Evolutionary conservation across 768 basidiomycete genomes (phyloP).

Genomic region (Mycena alexandri): DNA sequence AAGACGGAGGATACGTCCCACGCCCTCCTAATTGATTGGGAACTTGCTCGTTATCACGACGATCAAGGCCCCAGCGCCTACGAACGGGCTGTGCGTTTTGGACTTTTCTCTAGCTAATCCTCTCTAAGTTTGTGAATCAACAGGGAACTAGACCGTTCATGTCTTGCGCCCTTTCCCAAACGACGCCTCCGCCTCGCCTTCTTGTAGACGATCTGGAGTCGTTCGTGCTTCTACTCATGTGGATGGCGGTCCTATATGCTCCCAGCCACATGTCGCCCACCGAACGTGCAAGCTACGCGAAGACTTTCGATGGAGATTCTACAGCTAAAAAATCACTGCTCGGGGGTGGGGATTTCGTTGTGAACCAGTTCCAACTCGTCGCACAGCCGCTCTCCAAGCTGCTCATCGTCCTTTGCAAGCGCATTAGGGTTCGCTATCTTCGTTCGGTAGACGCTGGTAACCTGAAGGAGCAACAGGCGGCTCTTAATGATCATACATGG

Average conservation of each 20-base stretch:
- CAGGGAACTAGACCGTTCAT: slow-evolving; percentile 39
- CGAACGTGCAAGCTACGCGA: not conserved
- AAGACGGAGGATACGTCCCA: not conserved
- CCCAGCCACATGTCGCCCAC: slow-evolving; percentile 15
- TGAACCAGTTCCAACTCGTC: too few species aligned
- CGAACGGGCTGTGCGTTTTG: slow-evolving; percentile 16
- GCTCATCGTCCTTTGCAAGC: too few species aligned
- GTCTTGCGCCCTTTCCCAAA: slow-evolving; percentile 22
- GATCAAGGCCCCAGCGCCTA: slow-evolving; percentile 6
- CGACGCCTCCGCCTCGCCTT: slow-evolving; percentile 18
- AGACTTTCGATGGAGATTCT: too few species aligned
- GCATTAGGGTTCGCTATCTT: too few species aligned
- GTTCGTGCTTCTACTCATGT: slow-evolving; percentile 33
- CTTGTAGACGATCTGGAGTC: slow-evolving; percentile 36
- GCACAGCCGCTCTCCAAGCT: too few species aligned
- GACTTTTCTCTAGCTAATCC: not conserved
- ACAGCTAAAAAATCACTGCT: too few species aligned
- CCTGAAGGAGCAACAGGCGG: too few species aligned
- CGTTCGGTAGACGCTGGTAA: too few species aligned
- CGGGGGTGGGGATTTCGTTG: too few species aligned
- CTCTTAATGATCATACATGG: too few species aligned
- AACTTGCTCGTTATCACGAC: slow-evolving; percentile 11
- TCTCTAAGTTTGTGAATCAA: slow-evolving; percentile 3
- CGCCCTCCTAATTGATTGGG: slow-evolving; percentile 29
- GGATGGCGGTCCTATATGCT: slow-evolving; percentile 28